A percentile compares a stretch with the other conserved stretches of the same genome.
phyloP scores from a whole-genome alignment of 192 early-diverging fungal species.

The Rhizophagus sp. region DNA sequence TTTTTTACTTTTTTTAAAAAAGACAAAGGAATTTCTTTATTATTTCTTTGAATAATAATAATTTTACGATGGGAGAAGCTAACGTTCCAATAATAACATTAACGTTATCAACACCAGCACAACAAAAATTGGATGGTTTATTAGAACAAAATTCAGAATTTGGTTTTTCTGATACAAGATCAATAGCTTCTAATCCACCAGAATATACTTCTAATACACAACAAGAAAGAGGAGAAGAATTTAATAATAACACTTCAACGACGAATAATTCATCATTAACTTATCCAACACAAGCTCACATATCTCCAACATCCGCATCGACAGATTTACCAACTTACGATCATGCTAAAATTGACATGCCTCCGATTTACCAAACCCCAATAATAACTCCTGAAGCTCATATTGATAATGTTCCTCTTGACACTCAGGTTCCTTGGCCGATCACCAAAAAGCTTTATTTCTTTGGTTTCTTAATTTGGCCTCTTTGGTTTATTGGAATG shows the following conservation, averaged over 20 bases:
- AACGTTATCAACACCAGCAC: constrained; percentile 19
- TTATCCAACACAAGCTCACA: constrained; percentile 13
- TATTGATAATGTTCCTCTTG: not conserved
- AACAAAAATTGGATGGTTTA: not conserved
- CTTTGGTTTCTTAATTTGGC: constrained; percentile 28
- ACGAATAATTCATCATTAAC: not conserved
- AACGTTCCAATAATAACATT: not conserved
- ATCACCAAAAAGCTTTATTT: constrained; percentile 28
- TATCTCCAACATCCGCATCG: not conserved
- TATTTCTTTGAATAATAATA: not conserved
- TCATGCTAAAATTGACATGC: constrained; percentile 28
- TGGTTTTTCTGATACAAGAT: not conserved
- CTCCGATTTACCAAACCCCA: not conserved
- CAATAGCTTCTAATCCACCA: not conserved
- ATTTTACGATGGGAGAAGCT: not conserved
- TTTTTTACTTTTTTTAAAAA: no score
- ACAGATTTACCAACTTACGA: constrained; percentile 4
- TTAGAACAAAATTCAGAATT: not conserved
- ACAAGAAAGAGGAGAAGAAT: no score
- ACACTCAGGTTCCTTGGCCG: constrained; percentile 6
- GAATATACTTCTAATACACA: not conserved
- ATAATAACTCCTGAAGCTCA: not conserved
- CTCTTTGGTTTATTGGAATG: constrained; percentile 31
- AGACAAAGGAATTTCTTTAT: no score
- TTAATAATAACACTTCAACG: not conserved